Conservation (phyloP, 192 early-diverging fungal species). For the Phlyctochytrium bullatum region DNA sequence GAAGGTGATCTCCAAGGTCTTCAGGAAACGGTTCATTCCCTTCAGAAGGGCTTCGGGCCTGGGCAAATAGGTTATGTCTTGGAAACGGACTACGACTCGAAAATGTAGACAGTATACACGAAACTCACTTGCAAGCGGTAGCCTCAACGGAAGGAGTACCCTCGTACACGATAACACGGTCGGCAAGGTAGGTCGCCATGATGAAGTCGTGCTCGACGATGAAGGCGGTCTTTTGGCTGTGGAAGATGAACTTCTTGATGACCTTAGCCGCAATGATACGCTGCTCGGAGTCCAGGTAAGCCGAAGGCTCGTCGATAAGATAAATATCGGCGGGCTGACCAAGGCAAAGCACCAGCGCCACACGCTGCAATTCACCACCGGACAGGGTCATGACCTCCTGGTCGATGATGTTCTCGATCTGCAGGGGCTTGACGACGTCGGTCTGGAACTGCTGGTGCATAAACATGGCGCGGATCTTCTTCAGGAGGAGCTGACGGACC, state of each 20-base stretch:
- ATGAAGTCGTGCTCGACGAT: constrained; percentile 99
- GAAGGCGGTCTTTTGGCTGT: constrained; percentile 96
- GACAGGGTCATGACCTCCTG: constrained; percentile 76
- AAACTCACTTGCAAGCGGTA: constrained; percentile 62
- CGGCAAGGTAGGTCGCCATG: constrained; percentile 97
- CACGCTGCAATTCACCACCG: constrained; percentile 99
- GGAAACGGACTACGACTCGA: not conserved
- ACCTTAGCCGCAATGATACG: constrained; percentile 98
- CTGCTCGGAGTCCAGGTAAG: constrained; percentile 98
- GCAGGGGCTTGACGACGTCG: constrained; percentile 91
- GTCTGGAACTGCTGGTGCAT: constrained; percentile 95
- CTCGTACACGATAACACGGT: constrained; percentile 94
- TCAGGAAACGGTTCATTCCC: constrained; percentile 97
- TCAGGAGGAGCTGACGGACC: constrained; percentile 87
- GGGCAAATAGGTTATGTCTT: no score
- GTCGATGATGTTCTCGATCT: constrained; percentile 91
- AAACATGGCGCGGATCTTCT: constrained; percentile 81
- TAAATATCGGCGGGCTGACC: constrained; percentile 94
- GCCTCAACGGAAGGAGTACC: constrained; percentile 86
- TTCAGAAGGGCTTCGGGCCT: constrained; percentile 85
- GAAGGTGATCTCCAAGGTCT: constrained; percentile 91
- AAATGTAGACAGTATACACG: not conserved
- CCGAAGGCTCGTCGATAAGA: constrained; percentile 96
- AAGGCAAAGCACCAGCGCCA: constrained; percentile 87
- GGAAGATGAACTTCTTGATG: constrained; percentile 96